These are phyloP conservation scores for Lipomyces starkeyi DNA, from an alignment of 805 yeast species.

Conservation along the genomic window DNA sequence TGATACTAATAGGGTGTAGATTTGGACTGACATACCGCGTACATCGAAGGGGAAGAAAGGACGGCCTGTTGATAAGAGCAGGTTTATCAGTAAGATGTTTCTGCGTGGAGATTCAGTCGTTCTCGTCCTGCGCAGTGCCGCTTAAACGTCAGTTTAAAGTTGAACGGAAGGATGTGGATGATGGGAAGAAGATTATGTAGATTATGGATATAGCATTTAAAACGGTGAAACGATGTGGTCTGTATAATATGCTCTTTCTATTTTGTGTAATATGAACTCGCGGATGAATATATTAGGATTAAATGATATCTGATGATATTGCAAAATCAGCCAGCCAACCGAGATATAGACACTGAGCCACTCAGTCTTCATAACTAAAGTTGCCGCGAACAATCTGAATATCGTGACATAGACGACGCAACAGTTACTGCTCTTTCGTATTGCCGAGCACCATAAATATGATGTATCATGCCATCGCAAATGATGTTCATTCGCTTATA, in stretches of 20 bases:
- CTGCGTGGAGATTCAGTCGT: slow-evolving; percentile 95
- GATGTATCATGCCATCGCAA: too few species aligned
- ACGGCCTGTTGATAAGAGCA: slow-evolving; percentile 67
- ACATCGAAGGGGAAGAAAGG: slow-evolving; percentile 73
- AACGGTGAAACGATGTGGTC: background rate
- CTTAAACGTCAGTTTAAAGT: slow-evolving; percentile 10
- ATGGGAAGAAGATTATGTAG: background rate
- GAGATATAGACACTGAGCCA: too few species aligned
- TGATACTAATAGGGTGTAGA: slow-evolving; percentile 32
- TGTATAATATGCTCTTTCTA: background rate
- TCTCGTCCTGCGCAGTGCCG: slow-evolving; percentile 63
- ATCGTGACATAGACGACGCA: background rate
- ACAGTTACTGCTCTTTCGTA: too few species aligned
- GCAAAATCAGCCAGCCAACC: background rate
- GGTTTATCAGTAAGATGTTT: slow-evolving; percentile 88
- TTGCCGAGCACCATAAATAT: too few species aligned
- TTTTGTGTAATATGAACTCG: background rate
- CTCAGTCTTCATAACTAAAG: background rate
- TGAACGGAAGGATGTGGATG: background rate
- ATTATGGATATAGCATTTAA: background rate
- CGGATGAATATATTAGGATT: background rate
- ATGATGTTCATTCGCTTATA: too few species aligned
- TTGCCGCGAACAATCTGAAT: background rate
- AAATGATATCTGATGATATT: too few species aligned
- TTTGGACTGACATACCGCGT: slow-evolving; percentile 70